Evolutionary conservation across 306 rosid species (phyloP), one percentile per base, ranked within the genome.

Genomic region (Quercus aquifolioides): DNA sequence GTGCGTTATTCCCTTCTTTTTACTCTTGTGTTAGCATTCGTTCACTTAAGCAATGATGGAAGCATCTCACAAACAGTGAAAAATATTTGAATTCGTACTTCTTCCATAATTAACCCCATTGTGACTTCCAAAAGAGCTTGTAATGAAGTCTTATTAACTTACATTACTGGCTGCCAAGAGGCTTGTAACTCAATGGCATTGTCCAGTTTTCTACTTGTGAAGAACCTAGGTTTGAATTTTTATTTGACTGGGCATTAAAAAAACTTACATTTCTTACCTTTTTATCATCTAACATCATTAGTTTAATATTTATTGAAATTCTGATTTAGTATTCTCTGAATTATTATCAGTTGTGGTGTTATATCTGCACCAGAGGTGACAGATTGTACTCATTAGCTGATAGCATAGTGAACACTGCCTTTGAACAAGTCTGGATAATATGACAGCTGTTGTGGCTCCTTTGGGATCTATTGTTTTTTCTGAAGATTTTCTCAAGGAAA

Each of bases 291-390:
- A 25, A 3, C 4, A 49, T 75, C 65, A 13, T 79, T 23, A 30
- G 14, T 73, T 71, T 33, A 9, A n/a, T 49, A 41, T 74, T 74
- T 21, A 68, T 80, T 74, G 68, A 71, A 76, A 70, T 85, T 69
- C 73, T 85, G 57, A 80, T 76, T 64, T 79, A 52, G 72, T 62
- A 67, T 79, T 5, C 46, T 55, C 78, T 82, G 67, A 80, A 74
- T 26, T 85, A 74, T 78, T 52, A 23, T 76, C 91, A 90, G 94
- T 68, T 92, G 84, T 76, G 99, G 99, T 74, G 94, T 94, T 82
- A 90, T 89, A 91, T 89, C 97, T 73, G 87, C 84, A 59, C 99
- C 97, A 15, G 99, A 92, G 75, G 91, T 91, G 86, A 91, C 95
- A 76, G 97, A 94, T 79, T 92, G 74, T 90, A 83, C 81, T 88